Base-by-base conservation (phyloP, 345 rosid species). In the Heritiera littoralis region DNA sequence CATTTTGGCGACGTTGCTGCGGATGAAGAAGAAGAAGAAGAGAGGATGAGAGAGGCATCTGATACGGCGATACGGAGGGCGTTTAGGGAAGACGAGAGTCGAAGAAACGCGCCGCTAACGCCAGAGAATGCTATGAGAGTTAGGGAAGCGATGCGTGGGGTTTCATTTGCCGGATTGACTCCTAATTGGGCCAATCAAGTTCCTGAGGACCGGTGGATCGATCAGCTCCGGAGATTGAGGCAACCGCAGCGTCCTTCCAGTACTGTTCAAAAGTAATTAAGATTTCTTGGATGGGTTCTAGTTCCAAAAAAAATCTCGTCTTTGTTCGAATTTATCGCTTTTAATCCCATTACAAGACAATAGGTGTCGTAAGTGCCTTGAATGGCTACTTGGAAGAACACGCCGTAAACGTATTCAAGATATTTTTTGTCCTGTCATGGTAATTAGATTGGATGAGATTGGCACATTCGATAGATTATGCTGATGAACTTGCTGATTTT, bases 61-160 rank as follows among this genome's bases (percentile, higher is more conserved):
- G 93, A 82, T 51, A 78, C 84, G 52, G 90, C 82, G 73, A 85
- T 87, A 20, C 63, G 61, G 78, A 83, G 86, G 48, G 94, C 97
- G 3, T 86, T 93, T 76, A 86, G 88, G 76, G 98, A 92, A 82
- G 98, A 90, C 59, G 98, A 95, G 83, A 83, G 82, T 66, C 84
- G 97, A 14, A 81, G 99, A 76, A 88, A 86, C 65, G 93, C 96
- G 75, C 93, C 97, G 80, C 74, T 95, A 83, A 55, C 86, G 77
- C 78, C 73, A 28, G 98, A 92, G 83, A 85, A 85, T 67, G 92
- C 94, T 13, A 60, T 66, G 75, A 84, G 95, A 74, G 91, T 94
- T 43, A 85, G 87, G 92, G 97, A 93, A 56, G 97, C 97, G 12
- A 95, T 93, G 97, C 92, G 97, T 0, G 90, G 93, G 56, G 85